A percentile compares a stretch with the other conserved stretches of the same genome.
Evolutionary conservation across 805 yeast genomes (phyloP).

Genomic region (Metschnikowia cubensis): DNA sequence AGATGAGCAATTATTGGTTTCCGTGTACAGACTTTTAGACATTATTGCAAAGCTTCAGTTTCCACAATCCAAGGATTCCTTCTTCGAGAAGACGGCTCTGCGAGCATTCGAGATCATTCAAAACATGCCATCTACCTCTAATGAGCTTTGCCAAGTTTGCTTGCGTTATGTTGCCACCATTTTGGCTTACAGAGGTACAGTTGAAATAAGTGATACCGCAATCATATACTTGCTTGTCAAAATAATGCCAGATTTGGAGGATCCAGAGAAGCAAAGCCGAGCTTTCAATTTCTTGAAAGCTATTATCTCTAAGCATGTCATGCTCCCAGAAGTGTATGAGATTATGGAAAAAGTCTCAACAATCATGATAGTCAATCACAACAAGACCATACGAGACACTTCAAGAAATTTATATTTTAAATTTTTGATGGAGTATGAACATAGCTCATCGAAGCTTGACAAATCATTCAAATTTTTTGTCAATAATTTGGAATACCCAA

Average conservation of each 20-base stretch:
- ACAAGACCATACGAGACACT: constrained; percentile 76
- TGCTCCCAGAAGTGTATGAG: constrained; percentile 88
- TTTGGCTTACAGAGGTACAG: constrained; percentile 62
- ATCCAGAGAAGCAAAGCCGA: constrained; percentile 82
- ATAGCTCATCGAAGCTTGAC: constrained; percentile 79
- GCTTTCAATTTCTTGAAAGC: constrained; percentile 83
- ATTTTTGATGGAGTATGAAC: constrained; percentile 91
- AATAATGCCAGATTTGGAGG: constrained; percentile 82
- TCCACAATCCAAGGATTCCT: constrained; percentile 44
- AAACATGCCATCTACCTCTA: constrained; percentile 71
- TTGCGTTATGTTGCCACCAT: constrained; percentile 70
- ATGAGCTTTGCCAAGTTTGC: constrained; percentile 76
- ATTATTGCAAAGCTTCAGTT: constrained; percentile 60
- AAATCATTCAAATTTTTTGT: constrained; percentile 80
- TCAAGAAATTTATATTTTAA: constrained; percentile 79
- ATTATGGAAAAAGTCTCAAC: constrained; percentile 75
- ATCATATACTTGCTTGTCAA: constrained; percentile 67
- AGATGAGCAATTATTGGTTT: constrained; percentile 71
- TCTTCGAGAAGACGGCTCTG: constrained; percentile 59
- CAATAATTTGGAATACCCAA: constrained; percentile 76
- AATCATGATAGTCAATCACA: constrained; percentile 86
- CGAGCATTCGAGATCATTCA: constrained; percentile 59
- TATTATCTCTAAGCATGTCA: constrained; percentile 64
- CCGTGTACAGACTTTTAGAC: constrained; percentile 62
- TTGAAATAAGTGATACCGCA: constrained; percentile 65